Base-by-base conservation (phyloP, 2,329 filamentous ascomycete species). In the Colletotrichum sp. region DNA sequence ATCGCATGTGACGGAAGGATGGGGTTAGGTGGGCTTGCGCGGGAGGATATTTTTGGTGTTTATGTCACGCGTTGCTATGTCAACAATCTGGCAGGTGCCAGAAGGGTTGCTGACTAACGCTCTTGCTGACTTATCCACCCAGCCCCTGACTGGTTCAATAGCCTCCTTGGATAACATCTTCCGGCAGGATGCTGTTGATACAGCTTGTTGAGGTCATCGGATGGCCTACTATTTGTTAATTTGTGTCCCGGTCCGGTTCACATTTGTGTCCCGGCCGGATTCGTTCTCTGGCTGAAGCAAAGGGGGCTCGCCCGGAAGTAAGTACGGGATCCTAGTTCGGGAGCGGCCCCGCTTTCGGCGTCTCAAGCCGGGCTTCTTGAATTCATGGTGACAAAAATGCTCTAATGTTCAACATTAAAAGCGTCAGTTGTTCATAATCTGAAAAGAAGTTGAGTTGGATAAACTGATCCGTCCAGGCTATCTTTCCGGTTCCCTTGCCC, bases 1-100 rank as follows among this genome's bases (percentile, higher is more conserved):
- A 48, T 75, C 28, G 63, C 57, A 75, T 36, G 64, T 55, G 69
- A 72, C 21, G 64, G 18, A 28, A 52, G 36, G 5, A 39, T 13
- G 28, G 39, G 12, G 16, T 30, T 39, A 36, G 59, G 36, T 73
- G 64, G 70, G 28, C 52, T 64, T 60, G 18, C 52, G 14, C 39
- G 59, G 65, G 36, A 63, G 48, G 30, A 13, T 68, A 65, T 59
- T 59, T 68, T 65, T 61, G 70, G 59, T 74, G 74, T 76, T 76
- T 74, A 73, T 76, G 64, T 18, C 59, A 60, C 74, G 43, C 70
- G 74, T 76, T 76, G 74, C 74, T 74, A 69, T 55, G 74, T 76
- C 74, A 76, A 76, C 74, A 76, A 73, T 69, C 70, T 39, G n/a
- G 43, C 28, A 28, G 34, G 18, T 63, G 68, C 26, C 32, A 60